Conservation (phyloP, 176 grass and related monocot genomes). For the Phoenix dactylifera region DNA sequence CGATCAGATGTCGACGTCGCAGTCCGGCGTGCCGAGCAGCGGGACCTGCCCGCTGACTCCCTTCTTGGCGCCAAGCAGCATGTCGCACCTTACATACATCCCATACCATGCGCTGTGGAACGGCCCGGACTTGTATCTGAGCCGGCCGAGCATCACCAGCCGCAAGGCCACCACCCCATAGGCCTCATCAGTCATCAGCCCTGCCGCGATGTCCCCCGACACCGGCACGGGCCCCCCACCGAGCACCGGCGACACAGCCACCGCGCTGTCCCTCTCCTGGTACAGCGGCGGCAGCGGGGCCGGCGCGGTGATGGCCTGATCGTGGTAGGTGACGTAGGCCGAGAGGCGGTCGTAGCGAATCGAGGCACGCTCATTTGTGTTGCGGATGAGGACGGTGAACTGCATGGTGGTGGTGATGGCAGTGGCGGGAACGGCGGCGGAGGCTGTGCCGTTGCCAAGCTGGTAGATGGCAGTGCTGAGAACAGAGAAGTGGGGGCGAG, state of each 20-base stretch:
- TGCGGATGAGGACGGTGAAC: constrained; percentile 59
- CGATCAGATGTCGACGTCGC: constrained; percentile 47
- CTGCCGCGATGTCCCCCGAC: constrained; percentile 31
- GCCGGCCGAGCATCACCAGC: constrained; percentile 67
- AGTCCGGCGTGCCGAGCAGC: constrained; percentile 47
- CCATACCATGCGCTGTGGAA: constrained; percentile 45
- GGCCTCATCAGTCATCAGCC: constrained; percentile 41
- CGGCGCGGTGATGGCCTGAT: constrained; percentile 47
- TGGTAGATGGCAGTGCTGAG: neutral
- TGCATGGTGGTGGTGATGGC: constrained; percentile 46
- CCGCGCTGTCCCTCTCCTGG: constrained; percentile 37
- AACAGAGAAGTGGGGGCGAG: constrained; percentile 24
- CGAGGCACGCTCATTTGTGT: constrained; percentile 41
- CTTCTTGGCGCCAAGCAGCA: constrained; percentile 43
- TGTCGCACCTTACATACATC: constrained; percentile 66
- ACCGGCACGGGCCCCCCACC: constrained; percentile 33
- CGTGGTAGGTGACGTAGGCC: constrained; percentile 55
- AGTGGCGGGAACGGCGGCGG: neutral
- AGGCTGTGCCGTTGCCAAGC: neutral
- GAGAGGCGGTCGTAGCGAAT: constrained; percentile 59
- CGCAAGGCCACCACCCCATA: constrained; percentile 45
- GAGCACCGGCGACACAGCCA: constrained; percentile 30
- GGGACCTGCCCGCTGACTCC: constrained; percentile 17
- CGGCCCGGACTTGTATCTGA: constrained; percentile 46
- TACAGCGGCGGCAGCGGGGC: constrained; percentile 40